These are phyloP conservation scores for Blastobotrys persicus DNA, from an alignment of 1,139 yeast genomes.

Conservation along the genomic window DNA sequence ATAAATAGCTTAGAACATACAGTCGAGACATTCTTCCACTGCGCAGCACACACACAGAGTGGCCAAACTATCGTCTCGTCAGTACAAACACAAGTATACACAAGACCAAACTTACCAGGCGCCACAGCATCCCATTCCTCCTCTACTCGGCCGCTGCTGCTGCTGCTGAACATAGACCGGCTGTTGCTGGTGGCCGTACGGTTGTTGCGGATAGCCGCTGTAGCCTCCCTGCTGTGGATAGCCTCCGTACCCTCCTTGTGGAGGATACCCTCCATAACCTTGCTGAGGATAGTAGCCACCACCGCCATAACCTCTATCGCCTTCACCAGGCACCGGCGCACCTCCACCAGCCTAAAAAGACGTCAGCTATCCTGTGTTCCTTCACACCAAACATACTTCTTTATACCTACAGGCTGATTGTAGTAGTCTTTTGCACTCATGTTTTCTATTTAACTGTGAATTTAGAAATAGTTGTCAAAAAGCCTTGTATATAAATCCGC, in stretches of 20 bases:
- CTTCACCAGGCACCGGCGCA: conserved; percentile 6
- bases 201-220: conserved; percentile 19
- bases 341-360: too few relatives aligned
- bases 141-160: conserved; percentile 26
- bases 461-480: not conserved
- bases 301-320: conserved; percentile 12
- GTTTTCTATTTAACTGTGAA: not conserved
- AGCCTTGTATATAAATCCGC: too few relatives aligned
- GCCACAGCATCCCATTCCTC: conserved; percentile 28
- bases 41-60: conserved; percentile 30
- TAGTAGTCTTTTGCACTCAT: conserved; percentile 32
- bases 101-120: conserved; percentile 23
- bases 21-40: conserved; percentile 27
- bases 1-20: conserved; percentile 2
- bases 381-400: too few relatives aligned
- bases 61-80: conserved; percentile 19
- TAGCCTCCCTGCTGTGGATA: conserved; percentile 20
- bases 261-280: conserved; percentile 8
- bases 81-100: not conserved
- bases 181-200: conserved; percentile 26
- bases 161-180: conserved; percentile 26
- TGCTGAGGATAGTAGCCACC: conserved; percentile 9
- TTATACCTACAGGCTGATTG: conserved; percentile 17
- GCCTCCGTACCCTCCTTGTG: conserved; percentile 17
- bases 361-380: too few relatives aligned